A percentile compares a stretch with the other conserved stretches of the same genome.
These are phyloP conservation scores for Plasmodium knowlesi DNA, from an alignment of 169 alveolate species.

Conservation along the genomic window DNA sequence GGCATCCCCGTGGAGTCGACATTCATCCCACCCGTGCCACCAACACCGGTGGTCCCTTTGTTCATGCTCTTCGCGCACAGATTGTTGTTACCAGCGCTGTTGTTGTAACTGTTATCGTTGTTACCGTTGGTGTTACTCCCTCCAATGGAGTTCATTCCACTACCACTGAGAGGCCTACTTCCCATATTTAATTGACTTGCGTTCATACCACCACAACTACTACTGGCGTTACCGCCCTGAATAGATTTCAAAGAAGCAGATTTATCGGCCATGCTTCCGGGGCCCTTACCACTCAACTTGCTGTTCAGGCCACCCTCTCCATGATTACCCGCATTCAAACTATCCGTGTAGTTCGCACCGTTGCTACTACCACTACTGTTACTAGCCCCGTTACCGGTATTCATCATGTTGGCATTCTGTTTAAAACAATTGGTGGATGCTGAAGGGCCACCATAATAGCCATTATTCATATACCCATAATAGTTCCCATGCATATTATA, in stretches of 20 bases:
- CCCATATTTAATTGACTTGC: neutral
- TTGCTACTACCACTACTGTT: neutral
- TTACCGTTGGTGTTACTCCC: neutral
- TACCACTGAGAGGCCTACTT: neutral
- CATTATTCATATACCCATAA: conserved; percentile 57
- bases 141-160: neutral
- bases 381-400: neutral
- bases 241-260: conserved; percentile 5
- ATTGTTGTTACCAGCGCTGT: neutral
- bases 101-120: neutral
- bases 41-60: neutral
- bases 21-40: neutral
- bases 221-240: neutral
- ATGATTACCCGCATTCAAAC: conserved; percentile 3
- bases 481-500: conserved; percentile 55
- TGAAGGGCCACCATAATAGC: conserved; percentile 11
- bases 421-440: conserved; percentile 40
- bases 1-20: neutral
- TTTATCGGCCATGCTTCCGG: conserved; percentile 3
- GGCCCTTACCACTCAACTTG: neutral
- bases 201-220: neutral
- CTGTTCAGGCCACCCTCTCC: neutral
- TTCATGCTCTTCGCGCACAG: neutral
- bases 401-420: conserved; percentile 17
- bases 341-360: neutral